phyloP scores from a whole-genome alignment of 495 filamentous ascomycete genomes.

The Xylaria longipes region DNA sequence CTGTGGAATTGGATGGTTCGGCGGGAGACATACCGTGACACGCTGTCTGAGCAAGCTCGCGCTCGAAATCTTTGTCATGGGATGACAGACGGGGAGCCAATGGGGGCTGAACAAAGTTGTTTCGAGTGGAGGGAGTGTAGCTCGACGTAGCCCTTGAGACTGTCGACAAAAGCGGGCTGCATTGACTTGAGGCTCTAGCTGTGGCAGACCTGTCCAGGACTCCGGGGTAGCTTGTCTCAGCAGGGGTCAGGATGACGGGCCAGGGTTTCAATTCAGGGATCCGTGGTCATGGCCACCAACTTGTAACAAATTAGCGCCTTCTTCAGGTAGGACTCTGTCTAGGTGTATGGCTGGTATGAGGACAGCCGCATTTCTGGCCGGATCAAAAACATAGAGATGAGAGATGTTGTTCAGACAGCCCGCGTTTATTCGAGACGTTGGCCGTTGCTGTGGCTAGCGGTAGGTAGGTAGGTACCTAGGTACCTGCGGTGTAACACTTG shows the following conservation, averaged over 20 bases:
- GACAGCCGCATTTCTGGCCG: not conserved
- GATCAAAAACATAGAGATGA: not conserved
- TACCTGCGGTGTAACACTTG: not conserved
- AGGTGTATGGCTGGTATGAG: not conserved
- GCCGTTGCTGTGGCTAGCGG: not conserved
- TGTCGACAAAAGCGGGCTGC: constrained; percentile 18
- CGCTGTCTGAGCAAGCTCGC: constrained; percentile 14
- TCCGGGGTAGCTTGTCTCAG: constrained; percentile 35
- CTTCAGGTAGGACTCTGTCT: constrained; percentile 4
- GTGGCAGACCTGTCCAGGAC: constrained; percentile 31
- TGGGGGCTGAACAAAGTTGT: not conserved
- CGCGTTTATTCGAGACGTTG: not conserved
- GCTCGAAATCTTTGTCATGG: not conserved
- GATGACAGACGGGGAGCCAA: not conserved
- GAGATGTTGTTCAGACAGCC: too few relatives aligned
- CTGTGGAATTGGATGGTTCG: not conserved
- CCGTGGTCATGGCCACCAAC: constrained; percentile 33
- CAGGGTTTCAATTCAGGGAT: constrained; percentile 58
- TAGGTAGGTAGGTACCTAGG: too few relatives aligned
- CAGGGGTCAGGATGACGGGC: constrained; percentile 53
- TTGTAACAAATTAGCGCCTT: constrained; percentile 38
- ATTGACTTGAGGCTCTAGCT: constrained; percentile 35
- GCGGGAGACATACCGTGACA: constrained; percentile 1
- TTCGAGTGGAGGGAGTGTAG: not conserved
- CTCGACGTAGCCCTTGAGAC: constrained; percentile 1